Evolutionary conservation across 768 basidiomycete species (phyloP), one percentile per base, ranked within the genome.

Genomic region (Saitozyma sp.): DNA sequence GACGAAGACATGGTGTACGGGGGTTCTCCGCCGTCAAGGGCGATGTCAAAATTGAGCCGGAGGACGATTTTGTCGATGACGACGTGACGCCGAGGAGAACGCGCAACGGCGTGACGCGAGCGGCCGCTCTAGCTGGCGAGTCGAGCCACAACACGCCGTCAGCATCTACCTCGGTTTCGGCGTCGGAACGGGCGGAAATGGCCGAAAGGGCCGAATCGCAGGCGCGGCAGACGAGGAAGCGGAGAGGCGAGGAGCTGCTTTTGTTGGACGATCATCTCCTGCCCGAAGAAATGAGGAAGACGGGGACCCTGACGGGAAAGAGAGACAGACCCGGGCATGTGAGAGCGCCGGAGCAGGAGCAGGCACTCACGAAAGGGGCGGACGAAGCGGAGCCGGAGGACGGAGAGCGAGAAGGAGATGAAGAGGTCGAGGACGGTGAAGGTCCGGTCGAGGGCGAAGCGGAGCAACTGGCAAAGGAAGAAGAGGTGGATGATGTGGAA

Each of bases 221-320:
- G 14, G 61, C 61, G 11, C 50, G 71, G 9, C 50, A 56, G 9
- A 55, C 51, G 14, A 63, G 70, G 43, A 65, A 64, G 54, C 41
- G 73, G 38, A 55, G 73, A 59, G 70, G 70, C 2, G 72, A 74
- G 49, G 75, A 69, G 38, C 67, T 69, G 53, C 41, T 76, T 19
- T 55, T 76, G 29, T 20, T 76, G 55, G 74, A 73, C 48, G 73
- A 74, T 58, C 68, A 74, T 46, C 64, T 71, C 7, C 56, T 70
- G 54, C 70, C 72, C 13, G 64, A 19, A 17, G 72, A 71, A 43
- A 58, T 71, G 16, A 51, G 70, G 42, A 38, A 62, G 50, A 65
- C 57, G 13, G 55, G 54, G 17, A n/a, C 37, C 16, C 13, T 42
- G 13, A 37, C 56, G 16, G 20, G 56, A 9, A 45, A 54, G 61